Percentiles rank a stretch among this genome's conserved stretches.
Evolutionary conservation across 495 filamentous ascomycete genomes (phyloP).

Genomic region (Aspergillus nidulans): DNA sequence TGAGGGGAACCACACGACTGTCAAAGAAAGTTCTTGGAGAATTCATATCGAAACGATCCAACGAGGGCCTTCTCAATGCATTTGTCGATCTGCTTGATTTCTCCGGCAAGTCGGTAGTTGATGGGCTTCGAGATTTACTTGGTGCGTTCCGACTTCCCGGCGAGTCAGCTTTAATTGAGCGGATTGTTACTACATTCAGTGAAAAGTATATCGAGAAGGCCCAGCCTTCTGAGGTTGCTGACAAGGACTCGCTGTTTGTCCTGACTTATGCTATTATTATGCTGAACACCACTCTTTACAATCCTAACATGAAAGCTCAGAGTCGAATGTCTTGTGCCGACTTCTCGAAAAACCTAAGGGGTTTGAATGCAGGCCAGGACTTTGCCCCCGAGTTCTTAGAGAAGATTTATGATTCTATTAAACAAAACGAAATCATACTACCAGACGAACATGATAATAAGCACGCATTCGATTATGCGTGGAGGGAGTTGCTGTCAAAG

Average conservation of each 20-base stretch:
- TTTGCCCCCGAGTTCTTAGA: constrained; percentile 84
- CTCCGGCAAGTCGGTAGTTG: constrained; percentile 75
- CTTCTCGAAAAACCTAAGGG: constrained; percentile 83
- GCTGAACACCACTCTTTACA: constrained; percentile 92
- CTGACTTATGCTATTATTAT: constrained; percentile 95
- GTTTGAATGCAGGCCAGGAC: constrained; percentile 79
- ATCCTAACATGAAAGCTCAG: constrained; percentile 77
- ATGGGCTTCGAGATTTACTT: constrained; percentile 81
- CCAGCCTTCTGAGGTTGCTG: constrained; percentile 68
- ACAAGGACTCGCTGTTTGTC: constrained; percentile 86
- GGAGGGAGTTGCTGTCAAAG: constrained; percentile 90
- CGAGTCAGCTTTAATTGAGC: constrained; percentile 87
- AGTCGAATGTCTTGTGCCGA: constrained; percentile 77
- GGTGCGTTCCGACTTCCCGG: constrained; percentile 93
- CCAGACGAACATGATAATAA: constrained; percentile 96
- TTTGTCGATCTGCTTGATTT: constrained; percentile 89
- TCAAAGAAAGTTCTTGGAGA: constrained; percentile 91
- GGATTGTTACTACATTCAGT: constrained; percentile 81
- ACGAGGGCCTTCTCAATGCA: constrained; percentile 72
- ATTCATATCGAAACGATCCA: constrained; percentile 82
- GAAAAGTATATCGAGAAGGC: constrained; percentile 78
- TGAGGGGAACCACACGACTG: constrained; percentile 78
- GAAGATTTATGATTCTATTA: constrained; percentile 87
- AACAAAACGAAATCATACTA: constrained; percentile 88
- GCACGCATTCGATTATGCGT: constrained; percentile 93